Conservation (phyloP, 2,329 filamentous ascomycete species). For the Sclerotinia glacialis region DNA sequence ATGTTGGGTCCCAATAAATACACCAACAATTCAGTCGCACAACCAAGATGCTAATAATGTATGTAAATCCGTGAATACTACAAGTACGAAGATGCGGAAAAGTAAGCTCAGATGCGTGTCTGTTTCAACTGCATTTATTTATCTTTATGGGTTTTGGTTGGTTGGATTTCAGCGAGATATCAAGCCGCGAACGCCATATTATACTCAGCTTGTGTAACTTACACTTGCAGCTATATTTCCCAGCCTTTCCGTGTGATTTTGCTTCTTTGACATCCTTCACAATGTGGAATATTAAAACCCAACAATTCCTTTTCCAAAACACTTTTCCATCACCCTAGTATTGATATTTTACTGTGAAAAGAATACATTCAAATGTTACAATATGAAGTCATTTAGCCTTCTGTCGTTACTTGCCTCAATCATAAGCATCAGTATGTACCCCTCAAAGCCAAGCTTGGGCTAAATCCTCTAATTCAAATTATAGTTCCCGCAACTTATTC, state of each 20-base stretch:
- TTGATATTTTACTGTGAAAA: background rate
- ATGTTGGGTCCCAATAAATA: background rate
- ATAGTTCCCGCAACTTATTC: slow-evolving; percentile 25
- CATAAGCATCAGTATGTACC: slow-evolving; percentile 9
- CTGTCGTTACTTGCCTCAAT: background rate
- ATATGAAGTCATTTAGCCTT: slow-evolving; percentile 4
- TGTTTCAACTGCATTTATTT: slow-evolving; percentile 12
- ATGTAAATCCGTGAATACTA: background rate
- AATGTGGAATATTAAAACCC: background rate
- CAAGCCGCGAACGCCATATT: background rate
- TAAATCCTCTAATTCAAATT: background rate
- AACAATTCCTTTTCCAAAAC: no score
- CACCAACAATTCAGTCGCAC: background rate
- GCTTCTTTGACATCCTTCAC: background rate
- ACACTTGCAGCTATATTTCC: background rate
- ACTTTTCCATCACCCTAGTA: background rate
- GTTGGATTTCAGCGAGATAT: background rate
- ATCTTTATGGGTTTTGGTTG: background rate
- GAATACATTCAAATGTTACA: background rate
- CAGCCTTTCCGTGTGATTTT: background rate
- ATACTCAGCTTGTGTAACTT: background rate
- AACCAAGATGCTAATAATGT: background rate
- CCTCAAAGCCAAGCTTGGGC: background rate
- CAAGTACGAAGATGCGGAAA: background rate
- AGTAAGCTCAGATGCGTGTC: background rate